Evolutionary conservation across 108 stramenopile genomes (phyloP), one percentile per base, ranked within the genome.

Genomic region (Schizochytrium sp.): DNA sequence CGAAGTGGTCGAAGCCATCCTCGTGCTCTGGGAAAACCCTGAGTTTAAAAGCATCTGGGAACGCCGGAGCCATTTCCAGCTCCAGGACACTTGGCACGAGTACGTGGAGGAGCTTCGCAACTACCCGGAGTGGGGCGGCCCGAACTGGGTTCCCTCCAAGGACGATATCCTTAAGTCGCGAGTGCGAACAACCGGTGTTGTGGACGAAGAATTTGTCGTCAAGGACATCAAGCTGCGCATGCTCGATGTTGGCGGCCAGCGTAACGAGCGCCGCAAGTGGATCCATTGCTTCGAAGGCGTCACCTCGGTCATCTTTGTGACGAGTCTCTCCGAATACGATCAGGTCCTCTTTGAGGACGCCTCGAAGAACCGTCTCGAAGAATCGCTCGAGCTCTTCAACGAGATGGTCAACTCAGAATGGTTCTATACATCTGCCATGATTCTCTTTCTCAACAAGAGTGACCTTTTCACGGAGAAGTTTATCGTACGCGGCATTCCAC

Each of bases 221-320:
- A 83, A 29, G 23, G 69, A 58, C 55, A 44, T 60, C 60, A 88
- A 87, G 8, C 91, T 93, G 71, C 89, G 90, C 23, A 89, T 93
- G 57, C 60, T 92, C 34, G 93, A 93, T 58, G 93, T 93, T 18
- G 93, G 93, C 29, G 93, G 93, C 10, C 93, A 93, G 87, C 90
- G 93, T 43, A 93, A 90, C 71, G 93, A 93, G 91, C 58, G 93
- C 43, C 44, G 91, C 21, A 93, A 93, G 89, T 93, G 93, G 93
- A 93, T 93, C 34, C 93, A 93, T 89, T 93, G 92, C 88, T 90
- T 88, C 89, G 89, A 90, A 29, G 60, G 44, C 45, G 88, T 91
- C 16, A 87, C 44, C 5, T 89, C 91, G 10, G 72, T 91, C 58
- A 72, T 91, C 47, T 91, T 90, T 28, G 91, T 91, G 5, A 89